These are phyloP conservation scores for Hypomontagnella monticulosa DNA, from an alignment of 495 filamentous ascomycete genomes.

Conservation along the genomic window DNA sequence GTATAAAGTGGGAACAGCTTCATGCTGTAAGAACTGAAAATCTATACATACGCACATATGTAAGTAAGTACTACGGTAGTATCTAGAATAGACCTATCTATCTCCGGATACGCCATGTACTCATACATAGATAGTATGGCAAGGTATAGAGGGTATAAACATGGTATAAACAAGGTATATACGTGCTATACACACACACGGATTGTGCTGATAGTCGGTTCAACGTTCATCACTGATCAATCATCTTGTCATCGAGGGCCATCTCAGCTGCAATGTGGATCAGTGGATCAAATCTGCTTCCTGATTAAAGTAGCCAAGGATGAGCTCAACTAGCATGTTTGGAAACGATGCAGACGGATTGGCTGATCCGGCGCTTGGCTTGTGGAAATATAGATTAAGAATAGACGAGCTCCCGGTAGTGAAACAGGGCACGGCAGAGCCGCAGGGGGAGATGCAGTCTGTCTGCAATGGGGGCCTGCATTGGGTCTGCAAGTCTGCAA, in stretches of 20 bases:
- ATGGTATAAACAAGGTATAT: background rate
- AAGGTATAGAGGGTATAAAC: too few relatives aligned
- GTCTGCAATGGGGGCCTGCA: background rate
- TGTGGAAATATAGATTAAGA: constrained; percentile 38
- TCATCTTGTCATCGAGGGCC: constrained; percentile 37
- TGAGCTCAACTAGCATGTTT: constrained; percentile 32
- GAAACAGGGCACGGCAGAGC: constrained; percentile 44
- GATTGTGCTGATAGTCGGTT: constrained; percentile 3
- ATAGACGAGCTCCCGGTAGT: constrained; percentile 43
- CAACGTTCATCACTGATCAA: constrained; percentile 36
- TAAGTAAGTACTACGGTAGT: background rate
- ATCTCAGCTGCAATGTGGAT: constrained; percentile 41
- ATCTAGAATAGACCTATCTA: background rate
- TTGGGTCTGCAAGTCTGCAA: too few relatives aligned
- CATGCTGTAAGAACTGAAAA: constrained; percentile 37
- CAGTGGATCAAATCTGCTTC: constrained; percentile 39
- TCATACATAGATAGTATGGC: too few relatives aligned
- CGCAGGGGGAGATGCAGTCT: constrained; percentile 30
- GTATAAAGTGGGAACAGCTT: constrained; percentile 34
- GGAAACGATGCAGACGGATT: constrained; percentile 30
- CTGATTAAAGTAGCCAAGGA: constrained; percentile 35
- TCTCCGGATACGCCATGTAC: too few relatives aligned
- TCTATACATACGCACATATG: background rate
- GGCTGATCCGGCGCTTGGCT: constrained; percentile 33
- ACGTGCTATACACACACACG: constrained; percentile 3